phyloP scores from a whole-genome alignment of 805 yeast genomes.

The Alloascoidea africana region DNA sequence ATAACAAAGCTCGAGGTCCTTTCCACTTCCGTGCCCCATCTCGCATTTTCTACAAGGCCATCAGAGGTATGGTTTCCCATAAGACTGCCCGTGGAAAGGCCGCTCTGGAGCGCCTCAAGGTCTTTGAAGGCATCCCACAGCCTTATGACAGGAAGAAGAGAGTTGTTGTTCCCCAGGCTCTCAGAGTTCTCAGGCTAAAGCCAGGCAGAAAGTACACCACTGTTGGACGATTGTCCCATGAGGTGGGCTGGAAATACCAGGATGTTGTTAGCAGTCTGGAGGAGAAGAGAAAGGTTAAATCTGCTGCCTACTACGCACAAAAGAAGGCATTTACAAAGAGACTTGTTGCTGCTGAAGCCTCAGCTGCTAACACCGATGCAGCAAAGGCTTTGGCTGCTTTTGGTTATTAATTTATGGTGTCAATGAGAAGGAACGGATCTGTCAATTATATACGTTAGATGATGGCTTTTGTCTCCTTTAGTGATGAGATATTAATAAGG shows the following conservation, averaged over 20 bases:
- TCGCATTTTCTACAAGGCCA: slow-evolving; percentile 98
- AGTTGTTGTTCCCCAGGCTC: slow-evolving; percentile 99
- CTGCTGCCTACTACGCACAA: slow-evolving; percentile 98
- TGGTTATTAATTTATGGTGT: slow-evolving; percentile 79
- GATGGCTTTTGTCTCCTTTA: no score
- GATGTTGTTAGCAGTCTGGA: slow-evolving; percentile 93
- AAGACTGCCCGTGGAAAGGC: slow-evolving; percentile 99
- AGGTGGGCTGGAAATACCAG: slow-evolving; percentile 99
- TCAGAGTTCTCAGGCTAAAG: slow-evolving; percentile 96
- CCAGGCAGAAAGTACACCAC: slow-evolving; percentile 99
- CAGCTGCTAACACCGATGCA: slow-evolving; percentile 82
- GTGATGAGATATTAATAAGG: no score
- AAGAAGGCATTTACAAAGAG: slow-evolving; percentile 94
- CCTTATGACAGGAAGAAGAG: slow-evolving; percentile 99
- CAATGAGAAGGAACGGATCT: no score
- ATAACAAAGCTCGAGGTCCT: slow-evolving; percentile 98
- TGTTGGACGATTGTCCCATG: slow-evolving; percentile 86
- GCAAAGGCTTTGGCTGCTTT: slow-evolving; percentile 88
- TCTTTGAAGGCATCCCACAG: slow-evolving; percentile 98
- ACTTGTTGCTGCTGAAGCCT: slow-evolving; percentile 71
- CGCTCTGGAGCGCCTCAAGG: slow-evolving; percentile 98
- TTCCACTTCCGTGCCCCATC: slow-evolving; percentile 99
- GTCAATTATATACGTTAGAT: no score
- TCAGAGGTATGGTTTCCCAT: slow-evolving; percentile 99
- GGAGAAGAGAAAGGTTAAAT: slow-evolving; percentile 98